A percentile compares a stretch with the other conserved stretches of the same genome.
These are phyloP conservation scores for Misopates orontium DNA, from an alignment of 257 asterid species.

Conservation along the genomic window DNA sequence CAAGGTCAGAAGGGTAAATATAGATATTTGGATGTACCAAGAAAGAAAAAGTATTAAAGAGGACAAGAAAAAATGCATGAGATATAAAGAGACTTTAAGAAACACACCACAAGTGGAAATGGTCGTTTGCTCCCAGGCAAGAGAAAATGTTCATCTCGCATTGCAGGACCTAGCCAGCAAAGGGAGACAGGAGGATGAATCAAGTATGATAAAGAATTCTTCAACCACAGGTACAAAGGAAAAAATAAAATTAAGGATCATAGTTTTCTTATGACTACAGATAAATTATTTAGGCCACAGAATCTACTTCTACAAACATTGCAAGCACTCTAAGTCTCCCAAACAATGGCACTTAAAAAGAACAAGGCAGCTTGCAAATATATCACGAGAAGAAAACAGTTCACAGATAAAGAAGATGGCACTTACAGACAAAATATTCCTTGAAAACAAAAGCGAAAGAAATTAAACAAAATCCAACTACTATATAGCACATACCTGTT, in stretches of 20 bases:
- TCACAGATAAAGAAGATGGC: too few species aligned
- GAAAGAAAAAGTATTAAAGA: conserved; percentile 5
- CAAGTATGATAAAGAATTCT: not conserved
- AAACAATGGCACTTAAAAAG: not conserved
- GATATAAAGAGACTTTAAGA: not conserved
- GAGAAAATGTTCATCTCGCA: conserved; percentile 33
- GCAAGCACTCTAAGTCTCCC: not conserved
- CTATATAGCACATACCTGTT: conserved; percentile 29
- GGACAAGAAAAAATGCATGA: conserved; percentile 2
- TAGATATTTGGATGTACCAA: not conserved
- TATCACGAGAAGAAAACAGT: not conserved
- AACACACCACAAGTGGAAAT: conserved; percentile 45
- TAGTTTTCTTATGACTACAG: not conserved
- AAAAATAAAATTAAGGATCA: not conserved
- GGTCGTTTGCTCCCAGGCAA: conserved; percentile 49
- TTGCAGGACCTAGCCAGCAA: conserved; percentile 35
- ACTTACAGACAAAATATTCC: too few species aligned
- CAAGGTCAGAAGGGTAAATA: conserved; percentile 12
- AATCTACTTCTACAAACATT: not conserved
- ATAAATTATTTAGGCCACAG: not conserved
- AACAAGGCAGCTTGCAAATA: not conserved
- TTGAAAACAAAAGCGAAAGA: not conserved
- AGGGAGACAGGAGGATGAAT: conserved; percentile 22
- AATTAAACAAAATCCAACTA: not conserved
- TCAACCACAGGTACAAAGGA: not conserved